These are phyloP conservation scores for Paecilomyces fulvus DNA, from an alignment of 2,329 filamentous ascomycete genomes.

Conservation along the genomic window DNA sequence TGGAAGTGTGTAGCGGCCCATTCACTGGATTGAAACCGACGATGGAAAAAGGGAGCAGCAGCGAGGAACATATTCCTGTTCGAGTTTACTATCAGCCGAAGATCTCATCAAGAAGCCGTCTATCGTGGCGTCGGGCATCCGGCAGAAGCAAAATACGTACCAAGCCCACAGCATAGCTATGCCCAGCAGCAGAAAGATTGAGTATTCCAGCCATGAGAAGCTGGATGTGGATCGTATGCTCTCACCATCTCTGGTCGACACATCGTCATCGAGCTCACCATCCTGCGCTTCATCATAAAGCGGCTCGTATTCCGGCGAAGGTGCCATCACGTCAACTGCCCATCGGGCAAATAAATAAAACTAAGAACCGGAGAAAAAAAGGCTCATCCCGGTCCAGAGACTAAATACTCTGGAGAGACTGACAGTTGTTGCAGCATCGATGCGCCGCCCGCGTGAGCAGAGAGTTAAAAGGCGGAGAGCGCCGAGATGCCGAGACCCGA, in stretches of 20 bases:
- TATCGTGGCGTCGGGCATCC: slow-evolving; percentile 2
- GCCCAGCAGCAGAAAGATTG: slow-evolving; percentile 74
- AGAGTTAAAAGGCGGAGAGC: neutral
- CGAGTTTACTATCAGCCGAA: neutral
- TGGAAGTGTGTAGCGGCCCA: slow-evolving; percentile 79
- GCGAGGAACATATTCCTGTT: slow-evolving; percentile 96
- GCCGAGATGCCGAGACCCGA: neutral
- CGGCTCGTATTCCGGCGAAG: neutral
- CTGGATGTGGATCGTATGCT: slow-evolving; percentile 1
- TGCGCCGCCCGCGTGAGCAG: neutral
- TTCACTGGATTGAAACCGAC: slow-evolving; percentile 62
- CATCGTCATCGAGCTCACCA: slow-evolving; percentile 16
- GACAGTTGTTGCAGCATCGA: neutral
- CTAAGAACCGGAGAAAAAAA: neutral
- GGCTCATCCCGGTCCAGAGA: neutral
- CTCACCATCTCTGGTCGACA: neutral
- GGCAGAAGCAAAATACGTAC: slow-evolving; percentile 42
- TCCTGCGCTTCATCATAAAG: slow-evolving; percentile 11
- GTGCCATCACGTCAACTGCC: slow-evolving; percentile 18
- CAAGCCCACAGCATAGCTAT: slow-evolving; percentile 97
- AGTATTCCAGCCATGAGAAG: slow-evolving; percentile 83
- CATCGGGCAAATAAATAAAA: neutral
- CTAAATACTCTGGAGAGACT: neutral
- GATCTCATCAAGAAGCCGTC: slow-evolving; percentile 2
- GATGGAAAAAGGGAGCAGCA: slow-evolving; percentile 84